Conservation (phyloP, 768 basidiomycete genomes). For the Agrocybe pediades region DNA sequence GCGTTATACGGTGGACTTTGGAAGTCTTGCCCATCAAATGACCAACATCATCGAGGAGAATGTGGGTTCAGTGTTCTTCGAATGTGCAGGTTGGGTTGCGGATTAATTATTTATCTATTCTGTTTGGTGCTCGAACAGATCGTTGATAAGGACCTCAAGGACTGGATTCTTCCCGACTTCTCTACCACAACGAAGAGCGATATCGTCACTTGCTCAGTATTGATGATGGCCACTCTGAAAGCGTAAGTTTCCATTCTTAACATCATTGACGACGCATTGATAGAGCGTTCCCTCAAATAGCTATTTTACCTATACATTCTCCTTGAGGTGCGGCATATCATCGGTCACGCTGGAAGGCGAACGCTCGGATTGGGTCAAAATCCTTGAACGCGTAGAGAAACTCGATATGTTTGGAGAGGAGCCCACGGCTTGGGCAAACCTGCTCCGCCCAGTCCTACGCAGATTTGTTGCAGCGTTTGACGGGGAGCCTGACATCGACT, state of each 20-base stretch:
- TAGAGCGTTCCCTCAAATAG: constrained; percentile 1
- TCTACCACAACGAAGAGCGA: constrained; percentile 45
- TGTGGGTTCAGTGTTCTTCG: constrained; percentile 12
- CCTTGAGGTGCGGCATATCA: constrained; percentile 39
- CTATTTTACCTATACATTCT: constrained; percentile 38
- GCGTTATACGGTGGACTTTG: constrained; percentile 22
- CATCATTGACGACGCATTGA: background rate
- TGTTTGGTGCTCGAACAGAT: no score
- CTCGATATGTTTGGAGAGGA: constrained; percentile 36
- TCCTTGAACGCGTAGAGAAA: constrained; percentile 38
- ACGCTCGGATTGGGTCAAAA: constrained; percentile 37
- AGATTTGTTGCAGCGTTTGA: constrained; percentile 39
- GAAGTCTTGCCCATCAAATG: constrained; percentile 25
- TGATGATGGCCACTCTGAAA: constrained; percentile 46
- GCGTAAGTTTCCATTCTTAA: constrained; percentile 10
- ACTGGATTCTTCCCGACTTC: constrained; percentile 45
- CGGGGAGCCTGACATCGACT: constrained; percentile 30
- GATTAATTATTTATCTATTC: background rate
- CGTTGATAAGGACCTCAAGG: constrained; percentile 28
- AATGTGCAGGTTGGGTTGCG: background rate
- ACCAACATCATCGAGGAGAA: constrained; percentile 23
- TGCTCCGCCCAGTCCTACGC: constrained; percentile 40
- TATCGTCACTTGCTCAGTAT: constrained; percentile 35
- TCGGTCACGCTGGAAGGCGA: constrained; percentile 45
- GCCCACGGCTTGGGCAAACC: constrained; percentile 33